phyloP scores from a whole-genome alignment of 257 asterid species.

The Anisodus tanguticus region DNA sequence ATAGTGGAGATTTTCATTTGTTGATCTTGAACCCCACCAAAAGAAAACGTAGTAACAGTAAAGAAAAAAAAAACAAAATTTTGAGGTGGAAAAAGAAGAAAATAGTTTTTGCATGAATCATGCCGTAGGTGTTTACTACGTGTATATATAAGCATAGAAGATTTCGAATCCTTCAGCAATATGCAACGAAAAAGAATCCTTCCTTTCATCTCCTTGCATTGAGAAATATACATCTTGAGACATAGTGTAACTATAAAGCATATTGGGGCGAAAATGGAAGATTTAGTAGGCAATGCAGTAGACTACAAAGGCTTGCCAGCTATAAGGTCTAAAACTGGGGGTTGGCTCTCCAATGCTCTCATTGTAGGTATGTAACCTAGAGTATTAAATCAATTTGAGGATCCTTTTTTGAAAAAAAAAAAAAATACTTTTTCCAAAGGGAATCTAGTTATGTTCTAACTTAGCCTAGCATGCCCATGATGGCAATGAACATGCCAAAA shows the following conservation, averaged over 20 bases:
- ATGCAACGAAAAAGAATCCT: not conserved
- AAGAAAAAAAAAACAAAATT: not conserved
- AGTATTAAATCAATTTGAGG: no score
- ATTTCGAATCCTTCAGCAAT: not conserved
- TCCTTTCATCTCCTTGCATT: not conserved
- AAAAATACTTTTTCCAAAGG: no score
- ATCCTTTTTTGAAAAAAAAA: not conserved
- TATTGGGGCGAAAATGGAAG: not conserved
- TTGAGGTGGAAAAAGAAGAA: not conserved
- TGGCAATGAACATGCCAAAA: not conserved
- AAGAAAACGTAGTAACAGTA: not conserved
- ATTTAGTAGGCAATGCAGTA: constrained; percentile 32
- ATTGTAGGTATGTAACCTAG: constrained; percentile 40
- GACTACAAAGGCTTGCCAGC: constrained; percentile 48
- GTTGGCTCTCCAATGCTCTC: constrained; percentile 49
- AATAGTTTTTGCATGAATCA: not conserved
- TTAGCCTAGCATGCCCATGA: not conserved
- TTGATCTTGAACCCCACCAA: constrained; percentile 3
- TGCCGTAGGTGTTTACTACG: not conserved
- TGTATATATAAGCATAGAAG: not conserved
- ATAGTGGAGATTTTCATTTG: not conserved
- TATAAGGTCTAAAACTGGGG: constrained; percentile 45
- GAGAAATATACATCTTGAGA: not conserved
- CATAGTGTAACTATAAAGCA: not conserved
- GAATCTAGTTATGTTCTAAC: not conserved